Evolutionary conservation across 2,329 filamentous ascomycete species (phyloP).

Genomic region (Trichoderma polysporum): DNA sequence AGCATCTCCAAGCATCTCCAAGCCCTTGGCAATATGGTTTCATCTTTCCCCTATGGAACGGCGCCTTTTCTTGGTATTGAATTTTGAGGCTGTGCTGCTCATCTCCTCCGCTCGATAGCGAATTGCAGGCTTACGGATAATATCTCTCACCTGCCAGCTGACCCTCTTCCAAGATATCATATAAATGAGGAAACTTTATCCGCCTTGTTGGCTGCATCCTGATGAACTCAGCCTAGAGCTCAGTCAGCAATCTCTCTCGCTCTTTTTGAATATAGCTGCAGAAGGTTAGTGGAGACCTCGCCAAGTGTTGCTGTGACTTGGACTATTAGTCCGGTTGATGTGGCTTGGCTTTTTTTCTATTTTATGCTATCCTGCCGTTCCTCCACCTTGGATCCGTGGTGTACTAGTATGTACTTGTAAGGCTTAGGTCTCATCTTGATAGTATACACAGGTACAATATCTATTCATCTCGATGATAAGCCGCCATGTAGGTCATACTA

Average conservation of each 20-base stretch:
- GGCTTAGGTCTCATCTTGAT: not conserved
- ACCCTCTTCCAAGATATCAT: not conserved
- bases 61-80: not conserved
- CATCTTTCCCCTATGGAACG: not conserved
- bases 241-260: not conserved
- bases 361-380: not conserved
- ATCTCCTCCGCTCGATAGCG: not conserved
- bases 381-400: not conserved
- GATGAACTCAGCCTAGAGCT: not conserved
- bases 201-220: not conserved
- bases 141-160: not conserved
- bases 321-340: not conserved
- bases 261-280: not conserved
- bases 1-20: not conserved
- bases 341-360: not conserved
- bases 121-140: not conserved
- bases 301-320: not conserved
- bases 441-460: no score
- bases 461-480: not conserved
- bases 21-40: not conserved
- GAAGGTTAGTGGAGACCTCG: not conserved
- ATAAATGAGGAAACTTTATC: not conserved
- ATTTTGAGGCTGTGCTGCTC: conserved; percentile 4
- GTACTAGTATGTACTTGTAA: not conserved
- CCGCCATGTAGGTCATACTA: not conserved